phyloP scores from a whole-genome alignment of 164 flowering plant genomes.

The Protea cynaroides region DNA sequence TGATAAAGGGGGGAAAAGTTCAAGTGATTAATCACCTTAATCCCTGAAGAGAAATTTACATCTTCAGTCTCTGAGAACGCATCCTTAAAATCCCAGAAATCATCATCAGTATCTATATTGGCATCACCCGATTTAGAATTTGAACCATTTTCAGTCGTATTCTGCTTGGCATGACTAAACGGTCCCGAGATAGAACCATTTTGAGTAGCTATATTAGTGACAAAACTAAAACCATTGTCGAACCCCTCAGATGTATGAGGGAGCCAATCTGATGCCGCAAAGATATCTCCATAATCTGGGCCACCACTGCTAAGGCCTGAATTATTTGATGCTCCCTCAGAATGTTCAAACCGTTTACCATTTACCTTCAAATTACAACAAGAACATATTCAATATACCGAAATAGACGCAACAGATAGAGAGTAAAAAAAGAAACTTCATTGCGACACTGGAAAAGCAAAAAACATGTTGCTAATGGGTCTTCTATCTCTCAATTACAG shows the following conservation, averaged over 20 bases:
- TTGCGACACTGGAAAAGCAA: not conserved
- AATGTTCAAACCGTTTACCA: constrained; percentile 8
- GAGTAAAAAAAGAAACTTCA: not conserved
- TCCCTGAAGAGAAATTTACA: not conserved
- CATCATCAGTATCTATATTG: constrained; percentile 25
- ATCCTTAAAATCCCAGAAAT: constrained; percentile 37
- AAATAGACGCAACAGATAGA: not conserved
- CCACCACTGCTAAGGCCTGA: constrained; percentile 15
- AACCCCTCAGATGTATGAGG: constrained; percentile 12
- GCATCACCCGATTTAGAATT: constrained; percentile 13
- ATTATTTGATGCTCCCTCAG: constrained; percentile 3
- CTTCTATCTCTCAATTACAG: not conserved
- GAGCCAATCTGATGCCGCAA: constrained; percentile 15
- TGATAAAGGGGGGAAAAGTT: not conserved
- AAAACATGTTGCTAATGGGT: too few species aligned
- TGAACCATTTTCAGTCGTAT: constrained; percentile 13
- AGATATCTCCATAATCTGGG: constrained; percentile 11
- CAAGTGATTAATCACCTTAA: constrained; percentile 19
- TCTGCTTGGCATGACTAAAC: constrained; percentile 9
- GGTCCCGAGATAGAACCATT: constrained; percentile 10
- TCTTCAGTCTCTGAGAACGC: constrained; percentile 26
- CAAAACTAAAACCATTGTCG: constrained; percentile 20
- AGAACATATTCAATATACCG: not conserved
- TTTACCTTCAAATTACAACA: constrained; percentile 24
- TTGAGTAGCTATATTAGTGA: constrained; percentile 10